These are phyloP conservation scores for Saccharomycopsis microspora DNA, from an alignment of 805 yeast species.

Conservation along the genomic window DNA sequence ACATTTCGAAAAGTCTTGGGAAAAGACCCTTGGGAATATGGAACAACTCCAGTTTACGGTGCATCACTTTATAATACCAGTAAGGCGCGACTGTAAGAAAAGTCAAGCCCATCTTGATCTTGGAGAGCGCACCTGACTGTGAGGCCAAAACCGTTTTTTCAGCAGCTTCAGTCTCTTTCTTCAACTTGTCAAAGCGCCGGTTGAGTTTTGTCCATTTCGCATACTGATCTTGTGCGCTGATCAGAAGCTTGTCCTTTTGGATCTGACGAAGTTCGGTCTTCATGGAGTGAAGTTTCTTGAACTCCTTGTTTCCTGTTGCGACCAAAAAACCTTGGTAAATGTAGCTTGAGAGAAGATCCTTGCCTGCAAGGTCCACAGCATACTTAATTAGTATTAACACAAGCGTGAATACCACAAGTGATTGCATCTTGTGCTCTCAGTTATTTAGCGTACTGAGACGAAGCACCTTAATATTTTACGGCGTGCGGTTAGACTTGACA, in stretches of 20 bases:
- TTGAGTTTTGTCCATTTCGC: conserved; percentile 93
- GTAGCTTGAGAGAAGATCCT: conserved; percentile 3
- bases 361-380: conserved; percentile 8
- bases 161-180: conserved; percentile 35
- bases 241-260: conserved; percentile 40
- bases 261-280: conserved; percentile 4
- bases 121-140: conserved; percentile 13
- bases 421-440: background rate
- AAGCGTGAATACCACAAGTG: background rate
- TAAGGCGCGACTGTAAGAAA: conserved; percentile 26
- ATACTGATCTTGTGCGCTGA: conserved; percentile 87
- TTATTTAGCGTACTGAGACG: too few species aligned
- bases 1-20: conserved; percentile 44
- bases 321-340: conserved; percentile 3
- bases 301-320: conserved; percentile 1
- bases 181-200: conserved; percentile 51
- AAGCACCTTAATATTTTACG: too few species aligned
- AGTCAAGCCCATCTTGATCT: conserved; percentile 26
- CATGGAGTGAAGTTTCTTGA: background rate
- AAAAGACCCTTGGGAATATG: conserved; percentile 47
- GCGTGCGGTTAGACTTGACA: too few species aligned
- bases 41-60: conserved; percentile 42
- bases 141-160: conserved; percentile 26
- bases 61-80: conserved; percentile 38
- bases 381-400: conserved; percentile 1